phyloP scores from a whole-genome alignment of 2,329 filamentous ascomycete species.

The Aspergillaceae sp. region DNA sequence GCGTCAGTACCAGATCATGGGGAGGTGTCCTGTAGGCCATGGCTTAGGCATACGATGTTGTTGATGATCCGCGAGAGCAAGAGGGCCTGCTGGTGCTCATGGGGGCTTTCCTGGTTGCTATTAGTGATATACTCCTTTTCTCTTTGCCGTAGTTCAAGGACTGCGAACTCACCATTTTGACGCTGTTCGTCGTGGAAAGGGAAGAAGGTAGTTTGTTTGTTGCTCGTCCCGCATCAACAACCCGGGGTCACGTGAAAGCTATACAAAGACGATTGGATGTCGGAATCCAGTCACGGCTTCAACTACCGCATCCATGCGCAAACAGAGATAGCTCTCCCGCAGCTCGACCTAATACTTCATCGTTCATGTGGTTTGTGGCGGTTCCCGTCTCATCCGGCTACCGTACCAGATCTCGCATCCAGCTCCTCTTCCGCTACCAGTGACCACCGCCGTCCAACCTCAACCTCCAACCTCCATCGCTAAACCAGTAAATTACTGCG shows the following conservation, averaged over 20 bases:
- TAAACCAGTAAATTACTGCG: neutral
- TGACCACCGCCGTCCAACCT: too few relatives aligned
- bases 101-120: slow-evolving; percentile 68
- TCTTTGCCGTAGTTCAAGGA: too few relatives aligned
- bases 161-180: slow-evolving; percentile 11
- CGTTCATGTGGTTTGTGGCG: too few relatives aligned
- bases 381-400: neutral
- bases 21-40: neutral
- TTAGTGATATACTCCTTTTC: neutral
- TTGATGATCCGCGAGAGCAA: slow-evolving; percentile 91
- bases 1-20: slow-evolving; percentile 4
- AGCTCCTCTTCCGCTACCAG: too few relatives aligned
- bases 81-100: slow-evolving; percentile 93
- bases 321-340: too few relatives aligned
- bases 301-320: too few relatives aligned
- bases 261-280: slow-evolving; percentile 1
- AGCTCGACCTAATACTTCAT: too few relatives aligned
- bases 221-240: slow-evolving; percentile 1
- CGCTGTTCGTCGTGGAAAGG: neutral
- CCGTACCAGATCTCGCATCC: neutral
- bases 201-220: slow-evolving; percentile 9
- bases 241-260: slow-evolving; percentile 7
- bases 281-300: too few relatives aligned
- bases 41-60: slow-evolving; percentile 66
- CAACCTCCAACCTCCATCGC: slow-evolving; percentile 9